Percentiles rank a stretch among this genome's conserved stretches.
Conservation (phyloP, 2,329 filamentous ascomycete genomes). For the Emmonsiellopsis sp. region DNA sequence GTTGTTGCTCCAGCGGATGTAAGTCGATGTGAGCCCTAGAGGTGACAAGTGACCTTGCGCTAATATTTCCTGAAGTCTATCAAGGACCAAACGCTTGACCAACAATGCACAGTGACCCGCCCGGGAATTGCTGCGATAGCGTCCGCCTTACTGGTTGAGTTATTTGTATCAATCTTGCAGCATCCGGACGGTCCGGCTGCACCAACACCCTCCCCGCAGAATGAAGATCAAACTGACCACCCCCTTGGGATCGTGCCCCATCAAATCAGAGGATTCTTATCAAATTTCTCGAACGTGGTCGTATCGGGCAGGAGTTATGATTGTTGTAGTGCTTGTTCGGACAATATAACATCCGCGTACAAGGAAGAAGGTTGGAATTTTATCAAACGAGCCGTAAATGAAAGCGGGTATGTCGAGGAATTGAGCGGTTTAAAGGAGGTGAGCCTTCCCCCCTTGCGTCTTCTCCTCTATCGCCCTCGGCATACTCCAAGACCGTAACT, state of each 20-base stretch:
- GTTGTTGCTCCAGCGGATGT: slow-evolving; percentile 91
- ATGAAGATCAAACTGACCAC: slow-evolving; percentile 31
- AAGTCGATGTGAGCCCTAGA: slow-evolving; percentile 33
- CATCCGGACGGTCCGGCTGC: slow-evolving; percentile 53
- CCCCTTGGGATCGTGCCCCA: slow-evolving; percentile 50
- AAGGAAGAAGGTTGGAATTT: slow-evolving; percentile 51
- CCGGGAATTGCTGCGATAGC: slow-evolving; percentile 89
- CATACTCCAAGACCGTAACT: slow-evolving; percentile 13
- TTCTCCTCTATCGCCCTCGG: not conserved
- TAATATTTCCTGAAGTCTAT: slow-evolving; percentile 55
- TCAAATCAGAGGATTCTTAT: slow-evolving; percentile 55
- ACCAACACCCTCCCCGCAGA: slow-evolving; percentile 25
- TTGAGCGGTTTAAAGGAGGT: slow-evolving; percentile 54
- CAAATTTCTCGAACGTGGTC: slow-evolving; percentile 50
- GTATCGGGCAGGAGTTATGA: slow-evolving; percentile 51
- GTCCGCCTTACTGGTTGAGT: slow-evolving; percentile 80
- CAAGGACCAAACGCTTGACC: slow-evolving; percentile 90
- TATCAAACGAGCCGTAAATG: slow-evolving; percentile 50
- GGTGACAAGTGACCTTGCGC: slow-evolving; percentile 14
- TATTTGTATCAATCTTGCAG: slow-evolving; percentile 79
- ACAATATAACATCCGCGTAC: slow-evolving; percentile 46
- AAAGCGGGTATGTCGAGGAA: slow-evolving; percentile 56
- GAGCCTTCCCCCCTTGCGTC: not conserved
- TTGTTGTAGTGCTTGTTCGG: slow-evolving; percentile 55
- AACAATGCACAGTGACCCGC: slow-evolving; percentile 94